phyloP scores from a whole-genome alignment of 2,329 filamentous ascomycete genomes.

The Paecilomyces sp. region DNA sequence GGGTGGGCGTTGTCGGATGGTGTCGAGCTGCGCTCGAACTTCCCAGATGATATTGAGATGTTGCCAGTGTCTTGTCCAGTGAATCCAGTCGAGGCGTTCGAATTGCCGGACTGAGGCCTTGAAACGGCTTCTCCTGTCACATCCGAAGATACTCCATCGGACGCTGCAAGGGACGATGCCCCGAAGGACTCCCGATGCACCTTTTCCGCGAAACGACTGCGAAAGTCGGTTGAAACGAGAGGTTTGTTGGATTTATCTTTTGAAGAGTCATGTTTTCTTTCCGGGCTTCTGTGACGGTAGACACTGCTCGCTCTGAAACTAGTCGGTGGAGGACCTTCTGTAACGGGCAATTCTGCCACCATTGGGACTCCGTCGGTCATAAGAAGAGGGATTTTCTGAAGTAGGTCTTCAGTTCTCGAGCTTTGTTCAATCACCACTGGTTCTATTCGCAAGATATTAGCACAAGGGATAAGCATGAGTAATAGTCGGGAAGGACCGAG shows the following conservation, averaged over 20 bases:
- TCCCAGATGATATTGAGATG: neutral
- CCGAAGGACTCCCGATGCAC: conserved; percentile 13
- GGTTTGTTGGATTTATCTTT: conserved; percentile 10
- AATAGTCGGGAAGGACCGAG: neutral
- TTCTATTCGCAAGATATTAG: neutral
- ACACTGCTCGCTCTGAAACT: conserved; percentile 8
- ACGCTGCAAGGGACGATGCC: conserved; percentile 7
- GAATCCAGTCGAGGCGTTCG: neutral
- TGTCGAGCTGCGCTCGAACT: neutral
- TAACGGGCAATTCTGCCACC: neutral
- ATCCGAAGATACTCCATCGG: conserved; percentile 3
- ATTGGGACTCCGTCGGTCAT: neutral
- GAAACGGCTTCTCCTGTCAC: neutral
- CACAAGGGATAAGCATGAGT: neutral
- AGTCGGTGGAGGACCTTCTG: conserved; percentile 4
- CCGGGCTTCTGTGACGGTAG: neutral
- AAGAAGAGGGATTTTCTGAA: conserved; percentile 4
- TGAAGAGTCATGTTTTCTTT: conserved; percentile 8
- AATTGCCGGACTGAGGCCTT: neutral
- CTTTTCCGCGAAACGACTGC: conserved; percentile 28
- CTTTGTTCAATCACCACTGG: neutral
- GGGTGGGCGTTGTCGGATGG: neutral
- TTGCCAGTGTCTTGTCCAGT: neutral
- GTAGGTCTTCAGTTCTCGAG: neutral
- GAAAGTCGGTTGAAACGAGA: conserved; percentile 33